Base-by-base conservation (phyloP, 179 eudicot genomes). In the Drosera spatulata region DNA sequence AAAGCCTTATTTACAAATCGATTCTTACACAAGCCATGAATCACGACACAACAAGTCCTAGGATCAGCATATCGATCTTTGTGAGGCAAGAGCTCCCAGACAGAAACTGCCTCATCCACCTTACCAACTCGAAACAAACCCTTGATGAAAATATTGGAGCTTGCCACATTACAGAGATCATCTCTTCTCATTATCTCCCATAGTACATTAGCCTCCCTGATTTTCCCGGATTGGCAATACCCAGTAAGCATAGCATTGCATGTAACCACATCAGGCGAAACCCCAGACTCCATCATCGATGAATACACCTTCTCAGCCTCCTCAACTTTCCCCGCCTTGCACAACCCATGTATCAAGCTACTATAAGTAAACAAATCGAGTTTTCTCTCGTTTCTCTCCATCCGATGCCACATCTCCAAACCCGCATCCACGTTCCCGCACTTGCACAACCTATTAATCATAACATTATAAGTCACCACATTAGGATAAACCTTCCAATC, bases 201-300 rank as follows among this genome's bases (percentile, higher is more conserved):
- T 67, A 90, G 71, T 58, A 66, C 79, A 56, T 66, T 75, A 63
- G 80, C 66, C 13, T 75, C 77, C 41, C 66, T 62, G 5, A 75
- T 68, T 72, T 73, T 87, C 50, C 76, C 77, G 65, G 79, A 78
- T 64, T 61, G 77, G 62, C 81, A 82, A 71, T 75, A 91, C 46
- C 96, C 96, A 70, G 77, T 70, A 45, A 91, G 91, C 85, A 91
- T 71, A 10, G 78, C 69, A 71, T 91, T 91, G 66, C 79, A 83
- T 10, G 76, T 73, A 44, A 78, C 83, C 38, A 60, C 77, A 76
- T 91, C 95, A 2, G 81, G 95, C 41, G 58, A 64, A 54, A 88
- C 71, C 58, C 77, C 75, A 5, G 63, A 70, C 75, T 75, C 76
- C 61, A 62, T 61, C 91, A 88, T 88, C 39, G 82, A 80, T 39